A percentile compares a stretch with the other conserved stretches of the same genome.
Conservation (phyloP, 2,329 filamentous ascomycete genomes). For the Pseudocercospora fijiensis region DNA sequence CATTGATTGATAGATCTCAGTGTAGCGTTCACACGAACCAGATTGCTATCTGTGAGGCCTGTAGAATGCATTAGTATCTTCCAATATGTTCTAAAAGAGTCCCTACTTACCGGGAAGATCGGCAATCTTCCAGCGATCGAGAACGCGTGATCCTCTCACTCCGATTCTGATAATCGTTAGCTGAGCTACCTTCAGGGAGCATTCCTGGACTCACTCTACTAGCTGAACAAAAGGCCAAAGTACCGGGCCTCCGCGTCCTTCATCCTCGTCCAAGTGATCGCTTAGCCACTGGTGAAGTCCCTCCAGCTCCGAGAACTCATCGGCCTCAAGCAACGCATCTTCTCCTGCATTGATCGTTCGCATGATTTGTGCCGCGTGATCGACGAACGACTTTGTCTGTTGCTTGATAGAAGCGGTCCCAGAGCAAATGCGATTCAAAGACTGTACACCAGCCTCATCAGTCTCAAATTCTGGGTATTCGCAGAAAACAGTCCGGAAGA, state of each 20-base stretch:
- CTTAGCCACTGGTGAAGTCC: not conserved
- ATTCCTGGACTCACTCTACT: not conserved
- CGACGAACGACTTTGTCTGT: too few species aligned
- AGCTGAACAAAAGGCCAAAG: not conserved
- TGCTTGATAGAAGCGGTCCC: too few species aligned
- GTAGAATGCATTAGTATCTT: not conserved
- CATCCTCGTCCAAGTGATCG: not conserved
- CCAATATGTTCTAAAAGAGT: not conserved
- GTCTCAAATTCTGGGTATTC: not conserved
- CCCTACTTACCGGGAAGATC: not conserved
- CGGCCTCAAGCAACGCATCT: not conserved
- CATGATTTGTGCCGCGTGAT: too few species aligned
- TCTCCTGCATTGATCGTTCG: too few species aligned
- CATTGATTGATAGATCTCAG: not conserved
- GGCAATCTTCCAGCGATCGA: not conserved
- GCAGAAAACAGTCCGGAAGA: not conserved
- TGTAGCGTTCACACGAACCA: not conserved
- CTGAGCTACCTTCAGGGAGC: not conserved
- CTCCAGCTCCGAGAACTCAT: not conserved
- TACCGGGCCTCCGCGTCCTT: not conserved
- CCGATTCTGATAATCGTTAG: not conserved
- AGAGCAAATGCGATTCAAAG: not conserved
- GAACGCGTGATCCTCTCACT: not conserved
- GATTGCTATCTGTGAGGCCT: not conserved
- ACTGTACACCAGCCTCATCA: not conserved